These are phyloP conservation scores for Boletus coccyginus DNA, from an alignment of 768 basidiomycete species.

Conservation along the genomic window DNA sequence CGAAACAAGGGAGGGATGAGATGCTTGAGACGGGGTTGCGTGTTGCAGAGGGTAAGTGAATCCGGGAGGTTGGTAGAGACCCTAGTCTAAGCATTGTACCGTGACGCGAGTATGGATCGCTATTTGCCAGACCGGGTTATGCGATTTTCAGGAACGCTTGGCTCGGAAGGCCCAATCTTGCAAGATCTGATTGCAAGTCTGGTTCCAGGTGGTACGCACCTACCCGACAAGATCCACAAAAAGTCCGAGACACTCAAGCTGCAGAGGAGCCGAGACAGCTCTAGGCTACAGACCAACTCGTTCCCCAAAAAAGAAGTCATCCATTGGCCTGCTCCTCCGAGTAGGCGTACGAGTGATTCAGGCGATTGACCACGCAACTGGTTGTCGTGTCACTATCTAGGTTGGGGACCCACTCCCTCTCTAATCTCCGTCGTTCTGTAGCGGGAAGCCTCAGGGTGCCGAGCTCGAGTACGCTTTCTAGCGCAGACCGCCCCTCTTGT, in stretches of 20 bases:
- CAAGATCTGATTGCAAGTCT: no score
- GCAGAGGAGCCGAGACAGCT: background rate
- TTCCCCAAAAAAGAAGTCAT: constrained; percentile 15
- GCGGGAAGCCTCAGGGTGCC: constrained; percentile 30
- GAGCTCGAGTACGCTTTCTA: constrained; percentile 20
- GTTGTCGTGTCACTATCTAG: constrained; percentile 16
- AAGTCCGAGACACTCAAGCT: background rate
- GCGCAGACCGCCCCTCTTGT: constrained; percentile 36
- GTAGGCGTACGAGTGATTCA: constrained; percentile 20
- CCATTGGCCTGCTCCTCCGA: constrained; percentile 3
- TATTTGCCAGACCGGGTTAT: background rate
- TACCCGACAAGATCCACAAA: background rate
- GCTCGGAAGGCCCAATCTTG: background rate
- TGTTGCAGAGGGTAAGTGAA: background rate
- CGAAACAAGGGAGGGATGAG: background rate
- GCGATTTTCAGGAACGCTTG: background rate
- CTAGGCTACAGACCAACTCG: background rate
- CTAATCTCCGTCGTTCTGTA: constrained; percentile 46
- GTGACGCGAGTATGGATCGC: background rate
- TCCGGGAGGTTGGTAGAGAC: background rate
- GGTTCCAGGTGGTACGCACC: no score
- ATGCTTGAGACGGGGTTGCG: background rate
- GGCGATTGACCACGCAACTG: constrained; percentile 11
- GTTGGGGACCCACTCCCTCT: constrained; percentile 38
- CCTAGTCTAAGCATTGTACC: no score